Evolutionary conservation across 345 rosid species (phyloP), one percentile per base, ranked within the genome.

Genomic region (Sonneratia alba): DNA sequence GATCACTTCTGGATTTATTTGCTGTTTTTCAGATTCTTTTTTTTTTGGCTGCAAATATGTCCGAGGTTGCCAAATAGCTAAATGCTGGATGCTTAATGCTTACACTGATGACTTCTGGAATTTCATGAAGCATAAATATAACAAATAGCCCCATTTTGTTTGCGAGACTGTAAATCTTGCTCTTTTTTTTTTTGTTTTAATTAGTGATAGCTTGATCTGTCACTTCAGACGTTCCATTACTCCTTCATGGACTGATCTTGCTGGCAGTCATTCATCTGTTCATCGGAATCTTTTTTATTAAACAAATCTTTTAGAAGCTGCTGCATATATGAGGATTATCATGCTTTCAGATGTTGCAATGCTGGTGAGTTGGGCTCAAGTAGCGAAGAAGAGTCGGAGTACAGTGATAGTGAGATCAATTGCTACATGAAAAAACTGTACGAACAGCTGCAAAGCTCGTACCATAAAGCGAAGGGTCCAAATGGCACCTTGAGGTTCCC

Each of bases 301-400:
- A 7, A 3, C n/a, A n/a, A n/a, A n/a, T 56, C 32, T 11, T 56
- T 56, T 56, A 3, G 32, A n/a, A 21, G 7, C 7, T 62, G 66
- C n/a, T n/a, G n/a, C n/a, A n/a, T n/a, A n/a, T n/a, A n/a, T n/a
- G n/a, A n/a, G n/a, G n/a, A n/a, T n/a, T n/a, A n/a, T n/a, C 16
- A 53, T n/a, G 18, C 37, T 62, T 32, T 32, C n/a, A 12, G 36
- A 62, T 62, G 66, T 62, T 13, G 55, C 19, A n/a, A 37, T 66
- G 70, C 34, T 43, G 34, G 53, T 42, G 66, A 75, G 80, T 91
- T 93, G 97, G 85, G 74, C 72, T 62, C 32, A 38, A 79, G 86
- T 77, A 87, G 95, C 66, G 91, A 81, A 1, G 97, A 87, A 72
- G 96, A 87, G 74, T 93, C 97, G 3, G 96, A 94, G 37, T 77